Percentiles rank a stretch among this genome's conserved stretches.
Evolutionary conservation across 441 rosid species (phyloP).

Genomic region (Pelargonium fulgidum): DNA sequence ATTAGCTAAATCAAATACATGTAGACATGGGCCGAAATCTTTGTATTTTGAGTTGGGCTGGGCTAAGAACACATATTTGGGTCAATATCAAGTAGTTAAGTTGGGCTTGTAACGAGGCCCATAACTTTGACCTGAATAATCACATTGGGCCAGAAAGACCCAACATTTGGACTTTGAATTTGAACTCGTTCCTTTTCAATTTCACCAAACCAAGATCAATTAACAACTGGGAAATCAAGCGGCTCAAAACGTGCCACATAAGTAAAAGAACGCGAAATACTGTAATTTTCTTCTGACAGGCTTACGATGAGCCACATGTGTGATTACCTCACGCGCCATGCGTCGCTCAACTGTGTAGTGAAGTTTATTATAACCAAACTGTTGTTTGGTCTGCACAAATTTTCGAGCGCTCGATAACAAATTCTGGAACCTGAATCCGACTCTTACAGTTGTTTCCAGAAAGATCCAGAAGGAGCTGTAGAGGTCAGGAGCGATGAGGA

Average conservation of each 20-base stretch:
- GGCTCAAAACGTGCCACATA: background rate
- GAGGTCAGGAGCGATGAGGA: conserved; percentile 31
- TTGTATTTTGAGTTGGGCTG: too few species aligned
- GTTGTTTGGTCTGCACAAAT: background rate
- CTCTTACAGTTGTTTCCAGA: background rate
- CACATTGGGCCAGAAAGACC: too few species aligned
- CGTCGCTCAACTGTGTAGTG: conserved; percentile 12
- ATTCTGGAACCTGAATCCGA: background rate
- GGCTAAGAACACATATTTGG: too few species aligned
- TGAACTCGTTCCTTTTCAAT: too few species aligned
- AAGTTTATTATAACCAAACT: background rate
- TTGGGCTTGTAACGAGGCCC: too few species aligned
- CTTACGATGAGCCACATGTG: conserved; percentile 30
- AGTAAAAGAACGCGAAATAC: background rate
- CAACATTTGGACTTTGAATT: too few species aligned
- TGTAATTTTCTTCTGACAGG: conserved; percentile 15
- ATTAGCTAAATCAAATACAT: too few species aligned
- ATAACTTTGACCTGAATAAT: too few species aligned
- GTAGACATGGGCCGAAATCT: too few species aligned
- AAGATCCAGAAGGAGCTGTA: background rate
- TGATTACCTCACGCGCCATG: conserved; percentile 26
- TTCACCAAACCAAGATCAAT: too few species aligned
- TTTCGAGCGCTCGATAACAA: background rate
- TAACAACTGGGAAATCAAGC: background rate
- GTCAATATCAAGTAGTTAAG: too few species aligned